A percentile compares a stretch with the other conserved stretches of the same genome.
These are phyloP conservation scores for Delphinella strobiligena DNA, from an alignment of 2,329 filamentous ascomycete genomes.

Conservation along the genomic window DNA sequence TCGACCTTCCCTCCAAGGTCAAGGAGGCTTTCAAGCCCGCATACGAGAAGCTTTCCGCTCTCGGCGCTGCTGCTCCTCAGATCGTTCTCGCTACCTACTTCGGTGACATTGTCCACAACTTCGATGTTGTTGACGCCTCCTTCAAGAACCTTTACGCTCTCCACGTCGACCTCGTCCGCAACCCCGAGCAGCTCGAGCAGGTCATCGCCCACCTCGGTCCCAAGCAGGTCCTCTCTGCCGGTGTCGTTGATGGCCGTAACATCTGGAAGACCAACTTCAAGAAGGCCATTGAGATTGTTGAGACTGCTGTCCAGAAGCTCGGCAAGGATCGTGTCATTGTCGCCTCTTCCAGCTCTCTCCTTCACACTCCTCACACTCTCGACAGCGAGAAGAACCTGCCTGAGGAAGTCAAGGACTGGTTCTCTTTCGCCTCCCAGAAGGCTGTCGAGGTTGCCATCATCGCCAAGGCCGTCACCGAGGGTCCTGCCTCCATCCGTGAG, in stretches of 20 bases:
- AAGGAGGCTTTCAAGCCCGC: conserved; percentile 97
- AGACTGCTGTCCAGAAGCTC: conserved; percentile 85
- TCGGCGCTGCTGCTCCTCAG: conserved; percentile 69
- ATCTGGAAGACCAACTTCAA: conserved; percentile 99
- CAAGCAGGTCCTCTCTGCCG: conserved; percentile 82
- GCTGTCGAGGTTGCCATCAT: conserved; percentile 79
- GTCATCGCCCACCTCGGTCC: conserved; percentile 73
- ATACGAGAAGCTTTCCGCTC: conserved; percentile 71
- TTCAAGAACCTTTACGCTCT: conserved; percentile 64
- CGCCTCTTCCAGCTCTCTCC: conserved; percentile 91
- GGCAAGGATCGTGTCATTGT: conserved; percentile 97
- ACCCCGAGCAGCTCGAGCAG: conserved; percentile 90
- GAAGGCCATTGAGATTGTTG: conserved; percentile 79
- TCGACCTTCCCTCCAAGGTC: conserved; percentile 77
- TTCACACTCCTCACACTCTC: conserved; percentile 96
- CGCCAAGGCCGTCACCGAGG: conserved; percentile 92
- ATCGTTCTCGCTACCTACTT: conserved; percentile 95
- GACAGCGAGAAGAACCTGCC: conserved; percentile 98
- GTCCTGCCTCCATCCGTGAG: conserved; percentile 71
- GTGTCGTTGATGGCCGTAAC: conserved; percentile 97
- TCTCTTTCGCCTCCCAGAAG: conserved; percentile 97
- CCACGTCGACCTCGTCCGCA: conserved; percentile 92
- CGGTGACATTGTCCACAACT: conserved; percentile 98
- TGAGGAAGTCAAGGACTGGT: conserved; percentile 89
- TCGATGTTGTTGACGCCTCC: conserved; percentile 66